Evolutionary conservation across 2,329 filamentous ascomycete genomes (phyloP), one percentile per base, ranked within the genome.

Genomic region (Aphanocladium album): DNA sequence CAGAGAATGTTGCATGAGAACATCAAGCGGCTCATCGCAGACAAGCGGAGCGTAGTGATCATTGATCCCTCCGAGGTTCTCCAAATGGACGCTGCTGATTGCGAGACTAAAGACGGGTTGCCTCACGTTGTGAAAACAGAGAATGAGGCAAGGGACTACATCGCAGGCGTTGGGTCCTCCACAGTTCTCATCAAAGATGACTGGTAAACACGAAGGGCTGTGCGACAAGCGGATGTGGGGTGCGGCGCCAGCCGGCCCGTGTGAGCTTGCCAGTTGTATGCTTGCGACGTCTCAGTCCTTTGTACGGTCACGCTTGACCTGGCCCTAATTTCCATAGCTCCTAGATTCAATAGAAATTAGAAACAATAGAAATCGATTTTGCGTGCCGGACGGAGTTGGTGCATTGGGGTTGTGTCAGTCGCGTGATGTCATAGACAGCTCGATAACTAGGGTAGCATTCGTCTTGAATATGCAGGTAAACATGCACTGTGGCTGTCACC

Each of bases 121-220:
- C 62, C 67, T 2, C 53, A 61, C 4, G 50, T 73, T 7, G 67
- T 71, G 19, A 62, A 62, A 27, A 66, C 65, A 2, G 69, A 71
- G 43, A 63, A 60, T 0, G 71, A 70, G 23, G 71, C 71, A 3
- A 56, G 67, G 2, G 56, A 70, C 7, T 66, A 64, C 4, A 71
- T 73, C 7, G 71, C 71, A 19, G 71, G 71, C 4, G 62, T 60
- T 2, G 71, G 71, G 2, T 73, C 69, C 9, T 65, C 66, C n/a
- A 64, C 68, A 2, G 61, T 72, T 7, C 53, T 64, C 1, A 67
- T 67, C 54, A 62, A 60, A 3, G 69, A 70, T 16, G 64, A 54
- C n/a, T 66, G 64, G 64, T 65, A 27, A 54, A 39, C 35, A 8
- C 30, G 30, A 9, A 30, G 30, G 30, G 9, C 9, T 30, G 30